Evolutionary conservation across 2,329 filamentous ascomycete species (phyloP), one percentile per base, ranked within the genome.

Genomic region (Apiospora koreana): DNA sequence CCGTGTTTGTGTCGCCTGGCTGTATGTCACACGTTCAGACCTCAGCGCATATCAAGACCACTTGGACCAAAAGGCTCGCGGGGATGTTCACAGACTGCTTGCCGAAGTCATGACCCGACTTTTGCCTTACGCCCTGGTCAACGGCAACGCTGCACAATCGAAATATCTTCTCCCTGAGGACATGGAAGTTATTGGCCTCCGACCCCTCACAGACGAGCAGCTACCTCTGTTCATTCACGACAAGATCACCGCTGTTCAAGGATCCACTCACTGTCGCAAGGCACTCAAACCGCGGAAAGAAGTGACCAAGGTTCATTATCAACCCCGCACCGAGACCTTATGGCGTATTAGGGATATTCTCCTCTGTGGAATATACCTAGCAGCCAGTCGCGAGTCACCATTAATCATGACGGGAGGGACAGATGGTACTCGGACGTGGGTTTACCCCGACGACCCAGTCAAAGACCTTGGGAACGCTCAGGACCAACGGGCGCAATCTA

Each of bases 1-100:
- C 68, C 85, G 87, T n/a, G 76, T 88, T 31, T 89, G 86, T 72
- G 79, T 85, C 70, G 83, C 86, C 64, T 89, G 87, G 87, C 80
- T 89, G 2, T 84, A 84, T 68, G 81, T 82, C 21, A 83, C 81
- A 65, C 81, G 83, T 38, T 75, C 78, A 12, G 85, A 88, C 70
- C 75, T 88, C 7, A 81, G 85, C 70, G 77, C 79, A n/a, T 85
- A 83, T 69, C 79, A 82, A 65, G 79, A 83, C 41, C 81, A 83
- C 62, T 80, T 88, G 41, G 83, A 84, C 50, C 80, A 81, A 6
- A 79, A 84, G 62, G 78, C 86, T 35, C 35, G 66, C 18, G 82
- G 82, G 35, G 80, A 83, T 8, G 84, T 88, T 81, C 82, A 85
- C 73, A 81, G 82, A 50, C 80, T 81, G 2, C 80, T 88, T 8